Evolutionary conservation across 2,329 filamentous ascomycete genomes (phyloP), one percentile per base, ranked within the genome.

Genomic region (Stemphylium vesicarium): DNA sequence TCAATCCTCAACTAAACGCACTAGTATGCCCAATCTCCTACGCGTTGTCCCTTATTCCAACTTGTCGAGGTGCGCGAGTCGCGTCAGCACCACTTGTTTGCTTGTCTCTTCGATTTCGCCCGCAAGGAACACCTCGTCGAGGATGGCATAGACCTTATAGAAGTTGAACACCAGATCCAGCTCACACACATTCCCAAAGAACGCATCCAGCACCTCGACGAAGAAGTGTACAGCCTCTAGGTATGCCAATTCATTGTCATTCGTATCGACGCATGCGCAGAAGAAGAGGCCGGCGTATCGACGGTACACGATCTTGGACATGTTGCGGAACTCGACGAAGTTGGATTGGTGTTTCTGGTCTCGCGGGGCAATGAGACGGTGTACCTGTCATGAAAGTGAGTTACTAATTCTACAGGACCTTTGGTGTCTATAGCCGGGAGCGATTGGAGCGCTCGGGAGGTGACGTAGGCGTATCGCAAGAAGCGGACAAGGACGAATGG

Each of bases 341-440:
- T 99, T 99, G 80, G 92, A 96, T 77, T 99, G 95, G 82, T 99
- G 96, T 76, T 99, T 99, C 76, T 99, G 95, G 79, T 99, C 95
- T 73, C 95, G 91, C 6, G 95, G 95, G 0, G 95, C 95, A 58
- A 99, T 94, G 66, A 99, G 92, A 60, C 95, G 93, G 83, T 99
- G 95, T 69, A 98, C 91, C 89, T 92, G 68, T n/a, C 20, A 36
- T 26, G 13, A 5, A 8, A 9, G 18, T 45, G 9, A 45, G 32
- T 16, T 26, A 13, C 42, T 16, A 26, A 20, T 36, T 36, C 13
- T n/a, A 11, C 9, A 35, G 18, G 26, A 29, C 12, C 8, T 40
- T 10, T 10, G 1, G 15, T 47, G 35, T 38, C 37, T 32, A 12
- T 22, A 26, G 16, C 24, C n/a, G 22, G 18, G 35, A 32, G 24